Conservation (phyloP, 1,284 basidiomycete species). For the Marasmius oreades region DNA sequence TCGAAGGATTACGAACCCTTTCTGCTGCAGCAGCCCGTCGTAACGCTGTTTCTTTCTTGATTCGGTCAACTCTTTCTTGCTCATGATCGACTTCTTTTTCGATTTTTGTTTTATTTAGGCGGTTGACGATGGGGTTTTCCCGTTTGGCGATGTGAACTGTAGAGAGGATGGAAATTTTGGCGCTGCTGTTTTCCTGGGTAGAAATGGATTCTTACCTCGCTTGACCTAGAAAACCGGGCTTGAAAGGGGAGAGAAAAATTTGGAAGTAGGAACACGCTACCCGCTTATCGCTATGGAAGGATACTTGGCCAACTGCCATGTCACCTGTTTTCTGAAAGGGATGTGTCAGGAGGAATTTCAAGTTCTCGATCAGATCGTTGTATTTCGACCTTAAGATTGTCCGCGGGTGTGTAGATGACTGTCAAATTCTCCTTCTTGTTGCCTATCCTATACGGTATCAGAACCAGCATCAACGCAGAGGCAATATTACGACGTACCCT, state of each 20-base stretch:
- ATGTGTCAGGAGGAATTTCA: background rate
- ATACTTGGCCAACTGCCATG: slow-evolving; percentile 94
- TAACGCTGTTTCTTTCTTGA: slow-evolving; percentile 57
- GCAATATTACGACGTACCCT: slow-evolving; percentile 57
- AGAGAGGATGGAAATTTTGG: background rate
- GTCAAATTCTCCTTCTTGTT: slow-evolving; percentile 96
- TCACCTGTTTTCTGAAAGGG: slow-evolving; percentile 85
- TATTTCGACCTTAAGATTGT: slow-evolving; percentile 76
- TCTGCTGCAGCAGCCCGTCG: slow-evolving; percentile 13
- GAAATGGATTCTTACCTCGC: slow-evolving; percentile 47
- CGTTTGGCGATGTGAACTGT: slow-evolving; percentile 76
- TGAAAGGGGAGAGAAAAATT: background rate
- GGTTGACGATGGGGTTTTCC: slow-evolving; percentile 89
- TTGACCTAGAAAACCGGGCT: slow-evolving; percentile 58
- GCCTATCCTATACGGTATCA: slow-evolving; percentile 42
- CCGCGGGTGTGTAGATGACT: slow-evolving; percentile 91
- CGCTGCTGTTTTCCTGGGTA: background rate
- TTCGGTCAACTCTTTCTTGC: slow-evolving; percentile 79
- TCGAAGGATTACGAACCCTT: too few species aligned
- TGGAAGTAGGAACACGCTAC: slow-evolving; percentile 34
- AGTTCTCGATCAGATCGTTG: background rate
- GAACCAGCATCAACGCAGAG: background rate
- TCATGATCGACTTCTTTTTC: slow-evolving; percentile 89
- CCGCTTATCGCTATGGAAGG: slow-evolving; percentile 88
- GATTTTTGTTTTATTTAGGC: slow-evolving; percentile 92